Base-by-base conservation (phyloP, 768 basidiomycete genomes). In the Myochromella boudieri region DNA sequence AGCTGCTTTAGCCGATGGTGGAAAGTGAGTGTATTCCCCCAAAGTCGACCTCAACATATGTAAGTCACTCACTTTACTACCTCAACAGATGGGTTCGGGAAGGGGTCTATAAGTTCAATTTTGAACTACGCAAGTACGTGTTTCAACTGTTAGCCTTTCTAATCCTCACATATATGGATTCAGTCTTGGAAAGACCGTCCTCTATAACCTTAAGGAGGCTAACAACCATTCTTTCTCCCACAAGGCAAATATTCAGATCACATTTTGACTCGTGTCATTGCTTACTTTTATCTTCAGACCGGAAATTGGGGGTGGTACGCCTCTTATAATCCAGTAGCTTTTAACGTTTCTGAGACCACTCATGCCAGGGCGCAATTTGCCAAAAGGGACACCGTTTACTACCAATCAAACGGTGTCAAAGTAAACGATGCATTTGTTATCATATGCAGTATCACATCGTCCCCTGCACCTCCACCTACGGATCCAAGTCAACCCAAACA, bases 251-350 rank as follows among this genome's bases (percentile, higher is more conserved):
- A 15, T 18, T 12, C 33, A 18, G 20, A 15, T 7, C 43, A 4
- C 17, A 9, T 33, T 15, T 5, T 8, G 4, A 9, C 11, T 11
- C 20, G 4, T 11, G 6, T 26, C 20, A n/a, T 44, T 20, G 15
- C 37, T 31, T 26, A 32, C 29, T 1, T 37, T 15, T 20, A 8
- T 5, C n/a, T n/a, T 10, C 40, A 87, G 84, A 85, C 89, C 10
- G 85, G 86, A 22, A 92, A 91, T 57, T 91, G 89, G 91, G 89
- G 88, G 64, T 93, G 91, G 88, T 86, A 76, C 27, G 38, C 49
- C 33, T 41, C 44, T 21, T 25, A 25, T n/a, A 25, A 15, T n/a
- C 20, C 15, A 27, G 21, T 38, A 36, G 29, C 18, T 9, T 8
- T 22, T 17, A 34, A 22, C 37, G 14, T 29, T n/a, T 18, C 48